Base-by-base conservation (phyloP, 2,329 filamentous ascomycete genomes). In the Epichloe scottii region DNA sequence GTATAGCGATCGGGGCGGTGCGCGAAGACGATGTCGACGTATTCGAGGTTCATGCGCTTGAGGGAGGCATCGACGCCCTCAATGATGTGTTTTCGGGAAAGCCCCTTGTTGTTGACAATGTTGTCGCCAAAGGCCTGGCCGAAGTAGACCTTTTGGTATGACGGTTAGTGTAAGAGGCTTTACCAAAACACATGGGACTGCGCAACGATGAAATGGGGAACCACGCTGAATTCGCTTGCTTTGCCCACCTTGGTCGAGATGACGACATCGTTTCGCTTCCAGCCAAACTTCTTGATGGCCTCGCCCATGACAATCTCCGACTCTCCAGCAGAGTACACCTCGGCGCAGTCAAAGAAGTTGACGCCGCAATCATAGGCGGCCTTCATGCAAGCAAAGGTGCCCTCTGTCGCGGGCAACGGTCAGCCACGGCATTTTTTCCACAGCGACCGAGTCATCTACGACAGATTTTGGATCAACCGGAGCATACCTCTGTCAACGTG, bases 21-120 rank as follows among this genome's bases (percentile, higher is more conserved):
- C 15, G 82, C 82, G 60, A 83, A 85, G 57, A 87, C 73, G 42
- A 86, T 68, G 60, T 87, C 84, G 39, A 87, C 82, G 59, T 84
- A 83, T 40, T 75, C 69, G 45, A 82, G 70, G 26, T 69, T 67
- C 17, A 82, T 68, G 30, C 79, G 76, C 60, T 78, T 67, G 33
- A 87, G 71, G 8, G 77, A 78, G 33, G 71, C 71, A 48, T 79
- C 72, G 56, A 81, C 74, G 26, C 81, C 83, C 68, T 87, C 83
- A 55, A 86, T 70, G 50, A 87, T 71, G 66, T 86, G 83, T 66
- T 87, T 87, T 50, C 82, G 73, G 3, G 78, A 83, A 33, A 87
- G 73, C 6, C 83, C 83, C 52, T 72, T 71, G 66, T 85, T 85
- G 68, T 86, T 87, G 54, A 84, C 73, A 11, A 72, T 71, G 61